Base-by-base conservation (phyloP, 1,284 basidiomycete species). In the Melampsora larici-populina region DNA sequence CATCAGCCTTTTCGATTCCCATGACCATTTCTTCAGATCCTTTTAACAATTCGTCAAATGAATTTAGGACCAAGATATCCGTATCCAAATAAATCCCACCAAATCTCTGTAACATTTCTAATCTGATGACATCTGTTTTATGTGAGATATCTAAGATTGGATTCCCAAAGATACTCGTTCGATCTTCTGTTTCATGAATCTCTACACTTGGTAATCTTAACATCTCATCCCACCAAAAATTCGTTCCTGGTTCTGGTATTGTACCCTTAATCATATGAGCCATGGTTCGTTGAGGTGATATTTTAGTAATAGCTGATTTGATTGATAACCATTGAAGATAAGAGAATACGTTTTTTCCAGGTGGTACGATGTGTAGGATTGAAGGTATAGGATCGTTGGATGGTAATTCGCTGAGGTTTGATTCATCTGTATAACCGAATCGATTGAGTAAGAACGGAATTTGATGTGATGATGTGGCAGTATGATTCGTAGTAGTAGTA, bases 141-240 rank as follows among this genome's bases (percentile, higher is more conserved):
- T 76, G 73, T 3, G 73, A 76, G 49, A 76, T 62, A 46, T 76
- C 73, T 26, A 68, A 51, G 13, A 76, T 43, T 4, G 73, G 73
- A 40, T 76, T 76, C 21, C 73, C 73, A 40, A 76, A 76, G 6
- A 76, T 49, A 17, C 60, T 24, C n/a, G 64, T 68, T 21, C 51
- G 64, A 60, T 76, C 73, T 15, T 67, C 65, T 17, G 68, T 65
- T 26, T 76, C 48, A 7, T 60, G 36, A 36, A 76, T 58, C 29
- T 76, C 73, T 31, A 76, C 67, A 17, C 73, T 65, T 3, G 64
- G 65, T 29, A 76, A 58, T 60, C 66, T 33, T 5, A 69, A 29
- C 7, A 69, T 24, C 48, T 76, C 73, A 33, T 76, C 73, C 73
- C 73, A 76, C 73, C 73, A 76, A 69, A 76, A 76, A 26, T 76